Conservation (phyloP, 805 yeast genomes). For the Blastobotrys peoriensis region DNA sequence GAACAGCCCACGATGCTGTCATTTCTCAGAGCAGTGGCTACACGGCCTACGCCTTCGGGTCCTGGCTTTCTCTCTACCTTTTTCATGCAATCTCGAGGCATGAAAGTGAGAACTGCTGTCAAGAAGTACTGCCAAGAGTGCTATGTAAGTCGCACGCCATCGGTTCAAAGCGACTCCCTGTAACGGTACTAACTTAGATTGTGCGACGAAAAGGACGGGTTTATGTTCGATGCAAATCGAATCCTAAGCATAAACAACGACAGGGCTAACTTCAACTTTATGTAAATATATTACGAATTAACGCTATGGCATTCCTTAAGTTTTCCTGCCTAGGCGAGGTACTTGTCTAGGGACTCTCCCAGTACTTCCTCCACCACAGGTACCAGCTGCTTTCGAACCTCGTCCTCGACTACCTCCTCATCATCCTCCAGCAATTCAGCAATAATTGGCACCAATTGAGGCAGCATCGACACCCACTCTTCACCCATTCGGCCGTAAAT, state of each 20-base stretch:
- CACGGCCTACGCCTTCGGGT: too few species aligned
- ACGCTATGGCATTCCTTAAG: too few species aligned
- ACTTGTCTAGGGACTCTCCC: constrained; percentile 84
- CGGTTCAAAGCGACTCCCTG: neutral
- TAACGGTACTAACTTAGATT: constrained; percentile 34
- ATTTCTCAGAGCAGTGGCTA: too few species aligned
- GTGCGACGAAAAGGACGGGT: constrained; percentile 95
- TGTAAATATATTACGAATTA: too few species aligned
- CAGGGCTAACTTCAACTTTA: constrained; percentile 37
- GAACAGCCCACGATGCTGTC: too few species aligned
- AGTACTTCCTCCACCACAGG: constrained; percentile 85
- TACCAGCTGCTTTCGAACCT: constrained; percentile 84
- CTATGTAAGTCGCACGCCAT: constrained; percentile 36
- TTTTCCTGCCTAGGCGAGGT: constrained; percentile 26
- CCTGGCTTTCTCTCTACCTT: neutral
- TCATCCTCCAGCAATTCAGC: constrained; percentile 96
- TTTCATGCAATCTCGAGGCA: constrained; percentile 48
- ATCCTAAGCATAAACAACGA: constrained; percentile 91
- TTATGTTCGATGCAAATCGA: constrained; percentile 86
- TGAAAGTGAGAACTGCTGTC: constrained; percentile 88
- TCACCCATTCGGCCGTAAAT: constrained; percentile 91
- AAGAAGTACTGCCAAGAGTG: constrained; percentile 92
- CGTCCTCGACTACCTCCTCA: constrained; percentile 85
- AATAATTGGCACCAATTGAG: constrained; percentile 90
- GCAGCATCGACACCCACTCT: constrained; percentile 84